Evolutionary conservation across 2,329 filamentous ascomycete species (phyloP).

Genomic region (Sarocladium brachiariae): DNA sequence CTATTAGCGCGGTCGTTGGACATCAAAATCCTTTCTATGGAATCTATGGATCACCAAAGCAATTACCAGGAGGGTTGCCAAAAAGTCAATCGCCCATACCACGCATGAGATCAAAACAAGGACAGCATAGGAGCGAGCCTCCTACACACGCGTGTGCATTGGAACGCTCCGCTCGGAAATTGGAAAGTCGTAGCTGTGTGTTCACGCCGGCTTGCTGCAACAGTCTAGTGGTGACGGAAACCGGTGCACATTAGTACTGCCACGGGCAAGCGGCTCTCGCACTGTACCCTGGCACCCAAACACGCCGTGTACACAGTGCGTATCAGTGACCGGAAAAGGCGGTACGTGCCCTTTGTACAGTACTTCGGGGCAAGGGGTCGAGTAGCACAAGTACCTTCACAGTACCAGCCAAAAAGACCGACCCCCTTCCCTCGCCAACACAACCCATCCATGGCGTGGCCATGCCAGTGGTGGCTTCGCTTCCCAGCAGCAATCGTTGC

Average conservation of each 20-base stretch:
- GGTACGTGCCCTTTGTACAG: conserved; percentile 29
- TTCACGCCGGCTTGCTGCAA: not conserved
- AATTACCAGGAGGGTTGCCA: too few relatives aligned
- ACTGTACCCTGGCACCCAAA: conserved; percentile 9
- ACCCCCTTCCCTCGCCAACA: not conserved
- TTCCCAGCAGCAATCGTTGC: conserved; percentile 1
- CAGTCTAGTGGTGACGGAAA: not conserved
- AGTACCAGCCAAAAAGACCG: conserved; percentile 27
- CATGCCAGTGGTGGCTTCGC: conserved; percentile 3
- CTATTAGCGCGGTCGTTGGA: too few relatives aligned
- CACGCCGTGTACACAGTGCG: conserved; percentile 30
- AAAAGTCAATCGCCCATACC: too few relatives aligned
- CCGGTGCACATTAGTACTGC: conserved; percentile 1
- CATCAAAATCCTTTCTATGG: too few relatives aligned
- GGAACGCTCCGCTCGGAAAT: conserved; percentile 9
- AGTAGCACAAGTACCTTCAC: conserved; percentile 29
- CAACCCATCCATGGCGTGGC: not conserved
- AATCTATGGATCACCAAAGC: too few relatives aligned
- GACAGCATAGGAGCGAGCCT: not conserved
- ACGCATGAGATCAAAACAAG: conserved; percentile 1
- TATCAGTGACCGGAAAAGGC: conserved; percentile 9
- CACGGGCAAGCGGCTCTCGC: not conserved
- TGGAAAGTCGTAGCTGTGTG: conserved; percentile 5
- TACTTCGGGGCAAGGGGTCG: conserved; percentile 27
- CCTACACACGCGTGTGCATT: not conserved